These are phyloP conservation scores for Malus domestica DNA, from an alignment of 306 rosid species.

Conservation along the genomic window DNA sequence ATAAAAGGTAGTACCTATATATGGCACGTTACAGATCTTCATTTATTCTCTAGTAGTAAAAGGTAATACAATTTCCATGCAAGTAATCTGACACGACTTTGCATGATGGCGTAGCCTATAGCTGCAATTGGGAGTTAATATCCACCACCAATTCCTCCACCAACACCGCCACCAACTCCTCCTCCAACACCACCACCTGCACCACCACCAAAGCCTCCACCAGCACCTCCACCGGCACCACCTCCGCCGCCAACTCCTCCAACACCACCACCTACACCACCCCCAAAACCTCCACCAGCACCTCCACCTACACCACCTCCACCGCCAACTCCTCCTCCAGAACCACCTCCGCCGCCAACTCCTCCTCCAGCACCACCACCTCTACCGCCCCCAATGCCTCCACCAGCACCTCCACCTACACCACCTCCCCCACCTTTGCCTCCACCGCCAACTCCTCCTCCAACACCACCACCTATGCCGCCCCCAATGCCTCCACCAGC, in stretches of 20 bases:
- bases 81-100: not conserved
- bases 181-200: not conserved
- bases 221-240: not conserved
- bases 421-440: not conserved
- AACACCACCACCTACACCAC: not conserved
- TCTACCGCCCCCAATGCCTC: not conserved
- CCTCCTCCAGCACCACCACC: too few relatives aligned
- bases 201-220: not conserved
- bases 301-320: not conserved
- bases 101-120: not conserved
- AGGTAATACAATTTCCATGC: not conserved
- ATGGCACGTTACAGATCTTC: not conserved
- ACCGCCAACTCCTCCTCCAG: not conserved
- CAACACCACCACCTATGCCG: not conserved
- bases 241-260: not conserved
- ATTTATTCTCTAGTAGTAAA: not conserved
- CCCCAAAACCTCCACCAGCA: not conserved
- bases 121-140: not conserved
- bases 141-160: constrained; percentile 34
- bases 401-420: constrained; percentile 1
- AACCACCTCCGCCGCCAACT: not conserved
- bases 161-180: constrained; percentile 1
- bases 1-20: not conserved
- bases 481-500: not conserved
- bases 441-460: not conserved